Conservation (phyloP, 805 yeast species). For the Ogataea methanolica region DNA sequence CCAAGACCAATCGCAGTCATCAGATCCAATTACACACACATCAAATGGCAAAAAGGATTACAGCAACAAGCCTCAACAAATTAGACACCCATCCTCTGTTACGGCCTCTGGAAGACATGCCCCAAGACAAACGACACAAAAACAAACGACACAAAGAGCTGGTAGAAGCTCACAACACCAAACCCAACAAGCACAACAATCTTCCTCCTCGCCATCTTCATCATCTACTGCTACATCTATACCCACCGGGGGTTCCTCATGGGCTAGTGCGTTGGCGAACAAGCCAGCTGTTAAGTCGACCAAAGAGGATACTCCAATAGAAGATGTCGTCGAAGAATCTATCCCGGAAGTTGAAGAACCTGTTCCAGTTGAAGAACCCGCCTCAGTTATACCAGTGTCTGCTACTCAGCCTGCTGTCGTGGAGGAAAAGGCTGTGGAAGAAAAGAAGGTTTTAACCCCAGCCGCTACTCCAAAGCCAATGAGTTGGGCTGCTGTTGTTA, state of each 20-base stretch:
- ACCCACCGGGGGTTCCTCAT: slow-evolving; percentile 25
- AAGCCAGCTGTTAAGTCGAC: slow-evolving; percentile 12
- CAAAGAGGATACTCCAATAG: slow-evolving; percentile 6
- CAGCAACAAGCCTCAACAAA: slow-evolving; percentile 1
- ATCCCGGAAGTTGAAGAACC: slow-evolving; percentile 3
- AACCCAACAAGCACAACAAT: neutral
- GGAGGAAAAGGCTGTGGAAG: slow-evolving; percentile 2
- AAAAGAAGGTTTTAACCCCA: slow-evolving; percentile 1
- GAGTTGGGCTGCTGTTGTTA: slow-evolving; percentile 24
- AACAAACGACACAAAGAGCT: neutral
- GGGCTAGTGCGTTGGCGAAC: slow-evolving; percentile 31
- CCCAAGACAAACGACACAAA: slow-evolving; percentile 2
- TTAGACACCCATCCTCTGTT: neutral
- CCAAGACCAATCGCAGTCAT: neutral
- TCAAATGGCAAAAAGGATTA: slow-evolving; percentile 4
- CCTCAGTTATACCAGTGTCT: slow-evolving; percentile 1
- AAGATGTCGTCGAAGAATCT: neutral
- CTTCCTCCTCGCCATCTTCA: neutral
- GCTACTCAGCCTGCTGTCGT: slow-evolving; percentile 1
- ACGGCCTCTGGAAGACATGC: neutral
- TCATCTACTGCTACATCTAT: slow-evolving; percentile 1
- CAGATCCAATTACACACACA: slow-evolving; percentile 1
- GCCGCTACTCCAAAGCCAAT: slow-evolving; percentile 16
- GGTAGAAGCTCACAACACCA: neutral
- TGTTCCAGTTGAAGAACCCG: slow-evolving; percentile 2